phyloP scores from a whole-genome alignment of 2,329 filamentous ascomycete genomes.

The Helicocarpus griseus region DNA sequence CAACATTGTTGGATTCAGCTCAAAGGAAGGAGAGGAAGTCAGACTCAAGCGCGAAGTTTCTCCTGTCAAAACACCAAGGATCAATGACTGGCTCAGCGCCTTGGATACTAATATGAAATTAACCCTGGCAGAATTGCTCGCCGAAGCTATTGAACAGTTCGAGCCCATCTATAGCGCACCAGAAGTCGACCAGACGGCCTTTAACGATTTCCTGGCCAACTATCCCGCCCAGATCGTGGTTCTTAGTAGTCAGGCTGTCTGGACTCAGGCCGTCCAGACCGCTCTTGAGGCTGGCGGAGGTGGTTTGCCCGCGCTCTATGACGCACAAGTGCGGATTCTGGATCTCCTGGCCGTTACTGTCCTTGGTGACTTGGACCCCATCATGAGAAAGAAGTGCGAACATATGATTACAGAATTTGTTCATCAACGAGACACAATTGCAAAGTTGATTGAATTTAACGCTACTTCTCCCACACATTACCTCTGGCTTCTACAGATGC shows the following conservation, averaged over 20 bases:
- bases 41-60: slow-evolving; percentile 84
- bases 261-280: slow-evolving; percentile 79
- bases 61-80: slow-evolving; percentile 83
- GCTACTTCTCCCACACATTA: slow-evolving; percentile 72
- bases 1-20: slow-evolving; percentile 83
- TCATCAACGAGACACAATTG: slow-evolving; percentile 88
- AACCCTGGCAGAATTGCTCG: slow-evolving; percentile 80
- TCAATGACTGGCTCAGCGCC: slow-evolving; percentile 97
- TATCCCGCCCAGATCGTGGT: slow-evolving; percentile 95
- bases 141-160: slow-evolving; percentile 77
- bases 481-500: slow-evolving; percentile 93
- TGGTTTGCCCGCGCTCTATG: slow-evolving; percentile 61
- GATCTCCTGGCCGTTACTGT: slow-evolving; percentile 81
- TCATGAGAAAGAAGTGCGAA: slow-evolving; percentile 92
- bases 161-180: slow-evolving; percentile 64
- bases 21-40: slow-evolving; percentile 88
- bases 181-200: slow-evolving; percentile 57
- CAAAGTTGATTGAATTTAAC: slow-evolving; percentile 67
- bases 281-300: slow-evolving; percentile 63
- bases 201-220: slow-evolving; percentile 69
- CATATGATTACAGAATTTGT: slow-evolving; percentile 98
- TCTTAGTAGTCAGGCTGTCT: slow-evolving; percentile 83
- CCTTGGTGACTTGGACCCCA: slow-evolving; percentile 74
- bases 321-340: slow-evolving; percentile 75
- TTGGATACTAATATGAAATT: slow-evolving; percentile 89